phyloP scores from a whole-genome alignment of 2,329 filamentous ascomycete genomes.

The Cladosporium austrohemisphaericum region DNA sequence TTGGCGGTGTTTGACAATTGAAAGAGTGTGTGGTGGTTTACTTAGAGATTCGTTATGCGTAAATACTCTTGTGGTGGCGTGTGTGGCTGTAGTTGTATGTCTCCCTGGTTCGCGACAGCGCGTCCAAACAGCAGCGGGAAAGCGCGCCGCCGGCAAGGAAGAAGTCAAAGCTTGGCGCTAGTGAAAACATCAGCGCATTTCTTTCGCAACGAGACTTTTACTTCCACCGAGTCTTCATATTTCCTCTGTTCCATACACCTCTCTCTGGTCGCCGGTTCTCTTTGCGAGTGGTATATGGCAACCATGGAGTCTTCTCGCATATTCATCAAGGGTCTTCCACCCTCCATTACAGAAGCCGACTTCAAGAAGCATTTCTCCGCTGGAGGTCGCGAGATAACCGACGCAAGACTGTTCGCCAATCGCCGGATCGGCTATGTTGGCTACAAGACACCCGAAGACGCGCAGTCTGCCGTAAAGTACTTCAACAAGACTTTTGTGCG shows the following conservation, averaged over 20 bases:
- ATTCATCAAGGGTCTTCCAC: constrained; percentile 71
- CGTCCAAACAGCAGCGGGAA: too few species aligned
- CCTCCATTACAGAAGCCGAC: constrained; percentile 76
- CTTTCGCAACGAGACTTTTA: not conserved
- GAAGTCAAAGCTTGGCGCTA: too few species aligned
- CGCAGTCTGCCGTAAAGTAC: constrained; percentile 80
- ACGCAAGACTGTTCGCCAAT: constrained; percentile 85
- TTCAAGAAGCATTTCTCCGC: constrained; percentile 82
- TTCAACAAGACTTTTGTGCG: constrained; percentile 94
- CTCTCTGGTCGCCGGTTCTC: too few species aligned
- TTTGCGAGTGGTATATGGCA: too few species aligned
- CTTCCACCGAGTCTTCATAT: too few species aligned
- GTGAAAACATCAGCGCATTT: too few species aligned
- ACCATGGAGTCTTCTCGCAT: constrained; percentile 72
- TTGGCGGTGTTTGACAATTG: not conserved
- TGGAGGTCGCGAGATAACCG: constrained; percentile 72
- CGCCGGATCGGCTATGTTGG: constrained; percentile 94
- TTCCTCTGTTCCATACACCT: not conserved
- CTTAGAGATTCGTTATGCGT: too few species aligned
- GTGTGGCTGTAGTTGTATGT: too few species aligned
- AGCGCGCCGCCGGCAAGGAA: too few species aligned
- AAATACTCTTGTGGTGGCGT: too few species aligned
- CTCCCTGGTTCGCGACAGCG: too few species aligned
- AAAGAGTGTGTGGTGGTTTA: too few species aligned
- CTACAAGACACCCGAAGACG: constrained; percentile 78